Percentiles rank a stretch among this genome's conserved stretches.
Evolutionary conservation across 2,329 filamentous ascomycete species (phyloP).

Genomic region (Clonostachys sp.): DNA sequence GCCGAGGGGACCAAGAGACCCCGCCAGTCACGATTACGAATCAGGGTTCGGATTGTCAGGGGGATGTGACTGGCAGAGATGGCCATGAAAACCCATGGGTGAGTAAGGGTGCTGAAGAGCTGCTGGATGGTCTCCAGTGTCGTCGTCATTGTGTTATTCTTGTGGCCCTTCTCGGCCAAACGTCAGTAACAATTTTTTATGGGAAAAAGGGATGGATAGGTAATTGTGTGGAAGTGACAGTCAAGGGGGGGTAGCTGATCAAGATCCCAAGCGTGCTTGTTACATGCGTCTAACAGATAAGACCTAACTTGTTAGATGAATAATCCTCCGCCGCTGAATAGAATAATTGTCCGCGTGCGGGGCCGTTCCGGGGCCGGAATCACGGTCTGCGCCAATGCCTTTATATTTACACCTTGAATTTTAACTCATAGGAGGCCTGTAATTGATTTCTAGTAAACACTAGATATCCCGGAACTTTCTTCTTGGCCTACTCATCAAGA

Average conservation of each 20-base stretch:
- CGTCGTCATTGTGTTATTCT: not conserved
- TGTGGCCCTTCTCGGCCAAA: not conserved
- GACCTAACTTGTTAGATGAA: not conserved
- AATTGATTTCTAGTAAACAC: too few relatives aligned
- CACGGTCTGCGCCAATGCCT: too few relatives aligned
- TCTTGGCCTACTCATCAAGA: not conserved
- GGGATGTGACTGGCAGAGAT: slow-evolving; percentile 45
- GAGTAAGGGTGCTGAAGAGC: slow-evolving; percentile 25
- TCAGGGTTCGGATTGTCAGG: slow-evolving; percentile 37
- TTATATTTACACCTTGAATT: too few relatives aligned
- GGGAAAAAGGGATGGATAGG: too few relatives aligned
- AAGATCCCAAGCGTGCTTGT: not conserved
- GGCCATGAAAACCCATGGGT: slow-evolving; percentile 49
- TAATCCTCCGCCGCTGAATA: not conserved
- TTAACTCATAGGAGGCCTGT: too few relatives aligned
- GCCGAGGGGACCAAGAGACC: slow-evolving; percentile 32
- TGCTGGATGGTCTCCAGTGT: slow-evolving; percentile 1
- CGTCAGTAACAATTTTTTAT: too few relatives aligned
- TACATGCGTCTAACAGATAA: not conserved
- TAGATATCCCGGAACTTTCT: not conserved
- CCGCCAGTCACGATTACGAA: slow-evolving; percentile 22
- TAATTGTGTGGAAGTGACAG: too few relatives aligned
- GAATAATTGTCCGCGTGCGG: too few relatives aligned
- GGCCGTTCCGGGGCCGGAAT: too few relatives aligned
- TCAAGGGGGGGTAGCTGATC: too few relatives aligned